A percentile compares a stretch with the other conserved stretches of the same genome.
phyloP scores from a whole-genome alignment of 768 basidiomycete species.

The Tricholoma sp. region DNA sequence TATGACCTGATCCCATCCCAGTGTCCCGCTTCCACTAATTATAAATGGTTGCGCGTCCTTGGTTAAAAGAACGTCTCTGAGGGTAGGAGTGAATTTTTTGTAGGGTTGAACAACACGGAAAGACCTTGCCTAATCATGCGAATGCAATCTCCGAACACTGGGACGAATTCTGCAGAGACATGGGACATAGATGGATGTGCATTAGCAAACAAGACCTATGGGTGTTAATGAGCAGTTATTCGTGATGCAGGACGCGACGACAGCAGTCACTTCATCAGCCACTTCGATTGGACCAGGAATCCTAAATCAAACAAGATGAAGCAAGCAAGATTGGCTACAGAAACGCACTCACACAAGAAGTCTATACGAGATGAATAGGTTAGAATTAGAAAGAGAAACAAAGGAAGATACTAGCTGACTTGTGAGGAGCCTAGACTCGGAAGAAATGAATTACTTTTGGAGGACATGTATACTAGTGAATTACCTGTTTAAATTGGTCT shows the following conservation, averaged over 20 bases:
- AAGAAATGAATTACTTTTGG: neutral
- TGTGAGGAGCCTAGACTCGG: conserved; percentile 28
- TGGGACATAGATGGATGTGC: conserved; percentile 90
- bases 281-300: conserved; percentile 65
- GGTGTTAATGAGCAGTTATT: neutral
- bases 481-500: conserved; percentile 28
- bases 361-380: conserved; percentile 24
- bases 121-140: conserved; percentile 65
- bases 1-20: conserved; percentile 92
- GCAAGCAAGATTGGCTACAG: neutral
- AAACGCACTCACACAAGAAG: conserved; percentile 42
- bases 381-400: conserved; percentile 16
- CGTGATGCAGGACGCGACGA: neutral
- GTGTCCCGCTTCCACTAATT: conserved; percentile 90
- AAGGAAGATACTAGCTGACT: conserved; percentile 23
- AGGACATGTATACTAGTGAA: neutral
- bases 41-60: conserved; percentile 83
- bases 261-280: conserved; percentile 34
- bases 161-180: conserved; percentile 82
- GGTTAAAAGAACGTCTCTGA: conserved; percentile 73
- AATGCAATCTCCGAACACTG: conserved; percentile 84
- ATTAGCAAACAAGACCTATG: conserved; percentile 84
- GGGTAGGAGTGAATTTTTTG: neutral
- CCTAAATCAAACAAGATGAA: conserved; percentile 25
- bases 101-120: neutral